Conservation (phyloP, 495 filamentous ascomycete genomes). For the Aspergillus cavernicola region DNA sequence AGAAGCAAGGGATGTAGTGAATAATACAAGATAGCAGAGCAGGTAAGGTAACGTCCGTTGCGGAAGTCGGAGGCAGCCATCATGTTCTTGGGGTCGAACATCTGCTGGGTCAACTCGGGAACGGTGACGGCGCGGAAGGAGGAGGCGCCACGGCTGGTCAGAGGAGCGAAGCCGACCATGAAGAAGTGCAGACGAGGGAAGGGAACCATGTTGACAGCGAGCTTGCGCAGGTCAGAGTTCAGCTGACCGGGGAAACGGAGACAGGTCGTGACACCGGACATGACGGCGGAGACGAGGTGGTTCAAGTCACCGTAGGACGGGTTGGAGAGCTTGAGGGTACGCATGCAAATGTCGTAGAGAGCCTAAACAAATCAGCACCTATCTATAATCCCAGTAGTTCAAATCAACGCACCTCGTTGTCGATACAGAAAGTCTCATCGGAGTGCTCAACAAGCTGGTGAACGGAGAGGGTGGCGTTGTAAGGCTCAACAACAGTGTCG, state of each 20-base stretch:
- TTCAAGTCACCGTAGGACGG: conserved; percentile 99
- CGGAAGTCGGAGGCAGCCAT: conserved; percentile 99
- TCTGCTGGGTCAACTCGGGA: conserved; percentile 99
- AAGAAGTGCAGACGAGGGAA: conserved; percentile 99
- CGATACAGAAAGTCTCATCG: conserved; percentile 99
- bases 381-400: neutral
- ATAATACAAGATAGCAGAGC: conserved; percentile 92
- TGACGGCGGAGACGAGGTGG: conserved; percentile 98
- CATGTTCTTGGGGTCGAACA: conserved; percentile 99
- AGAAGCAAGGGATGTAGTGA: neutral
- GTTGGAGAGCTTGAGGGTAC: conserved; percentile 96
- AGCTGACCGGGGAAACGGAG: conserved; percentile 99
- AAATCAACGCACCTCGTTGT: conserved; percentile 77
- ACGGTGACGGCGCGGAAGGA: conserved; percentile 97
- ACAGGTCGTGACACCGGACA: conserved; percentile 98
- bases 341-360: conserved; percentile 99
- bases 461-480: conserved; percentile 98
- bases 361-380: conserved; percentile 48
- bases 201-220: conserved; percentile 99
- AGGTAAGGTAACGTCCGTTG: conserved; percentile 98
- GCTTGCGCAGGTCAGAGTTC: conserved; percentile 99
- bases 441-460: conserved; percentile 99
- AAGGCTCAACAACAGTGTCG: conserved; percentile 99
- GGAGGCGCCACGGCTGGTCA: conserved; percentile 92
- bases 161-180: conserved; percentile 99